Base-by-base conservation (phyloP, 192 early-diverging fungal genomes). In the Coemansia sp. region DNA sequence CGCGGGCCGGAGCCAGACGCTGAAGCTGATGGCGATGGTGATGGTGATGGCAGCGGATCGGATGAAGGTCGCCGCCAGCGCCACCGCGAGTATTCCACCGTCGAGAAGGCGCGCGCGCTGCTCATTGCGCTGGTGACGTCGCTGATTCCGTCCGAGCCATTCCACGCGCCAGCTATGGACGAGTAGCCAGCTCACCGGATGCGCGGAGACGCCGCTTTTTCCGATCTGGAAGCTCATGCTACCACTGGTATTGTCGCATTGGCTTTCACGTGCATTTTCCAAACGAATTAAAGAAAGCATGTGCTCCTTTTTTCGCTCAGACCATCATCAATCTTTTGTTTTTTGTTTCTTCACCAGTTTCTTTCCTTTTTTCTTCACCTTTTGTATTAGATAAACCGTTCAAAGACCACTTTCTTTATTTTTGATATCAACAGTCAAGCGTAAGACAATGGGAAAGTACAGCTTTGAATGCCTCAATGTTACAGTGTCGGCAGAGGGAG, bases 391-490 rank as follows among this genome's bases (percentile, higher is more conserved):
- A 55, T 45, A 41, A 45, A 36, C 66, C 22, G 26, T 15, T 16
- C 40, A 12, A 40, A 21, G 37, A 3, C 12, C 15, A 16, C 18
- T 13, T 5, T 39, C 37, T 13, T 5, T 1, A 40, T 26, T 26
- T 26, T 26, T 26, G 26, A 26, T 26, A 26, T 26, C 26, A 18
- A 1, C 21, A 52, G n/a, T 2, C 51, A 11, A 4, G 51, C 46
- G 16, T 47, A 21, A 59, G 39, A 8, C 36, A 41, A 57, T 59
- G 62, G 6, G 52, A 15, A 71, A 32, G 39, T 87, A 90, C 65
- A 72, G 61, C 41, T 92, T 83, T 63, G 85, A 92, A 69, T 84
- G 80, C 60, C 68, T 93, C 61, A 85, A 85, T 47, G 88, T 88
- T 37, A 66, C 71, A 41, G 79, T 90, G 64, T 68, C 83, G n/a